phyloP scores from a whole-genome alignment of 2,329 filamentous ascomycete genomes.

The Calonectria fujianensis region DNA sequence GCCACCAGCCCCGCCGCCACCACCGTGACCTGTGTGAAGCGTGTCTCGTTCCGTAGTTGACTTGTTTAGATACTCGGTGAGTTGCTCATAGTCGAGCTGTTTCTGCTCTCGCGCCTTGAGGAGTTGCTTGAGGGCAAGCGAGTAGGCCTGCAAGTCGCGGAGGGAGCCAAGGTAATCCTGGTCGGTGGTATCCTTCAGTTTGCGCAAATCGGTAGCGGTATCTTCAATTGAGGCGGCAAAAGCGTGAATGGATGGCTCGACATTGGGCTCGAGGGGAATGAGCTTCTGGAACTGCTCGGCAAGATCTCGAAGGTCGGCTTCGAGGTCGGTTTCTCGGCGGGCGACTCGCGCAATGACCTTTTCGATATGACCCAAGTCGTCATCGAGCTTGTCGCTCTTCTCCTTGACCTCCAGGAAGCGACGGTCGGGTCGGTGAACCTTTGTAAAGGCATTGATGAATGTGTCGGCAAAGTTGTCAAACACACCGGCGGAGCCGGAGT shows the following conservation, averaged over 20 bases:
- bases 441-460: constrained; percentile 97
- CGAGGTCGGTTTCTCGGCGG: constrained; percentile 89
- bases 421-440: constrained; percentile 95
- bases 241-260: constrained; percentile 87
- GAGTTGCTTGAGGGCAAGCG: constrained; percentile 87
- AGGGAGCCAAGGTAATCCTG: constrained; percentile 95
- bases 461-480: constrained; percentile 97
- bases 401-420: constrained; percentile 96
- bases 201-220: constrained; percentile 84
- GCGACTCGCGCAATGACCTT: constrained; percentile 96
- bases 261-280: constrained; percentile 89
- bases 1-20: constrained; percentile 82
- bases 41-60: constrained; percentile 90
- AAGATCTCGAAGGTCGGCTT: constrained; percentile 90
- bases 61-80: constrained; percentile 96
- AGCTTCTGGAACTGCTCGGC: constrained; percentile 97
- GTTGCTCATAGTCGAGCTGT: constrained; percentile 96
- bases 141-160: constrained; percentile 97
- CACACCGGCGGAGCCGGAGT: constrained; percentile 78
- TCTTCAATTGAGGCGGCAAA: constrained; percentile 93
- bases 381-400: constrained; percentile 93
- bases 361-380: constrained; percentile 93
- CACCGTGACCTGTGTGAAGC: constrained; percentile 77
- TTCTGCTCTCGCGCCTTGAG: constrained; percentile 97
- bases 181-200: constrained; percentile 93